Base-by-base conservation (phyloP, 2,329 filamentous ascomycete genomes). In the Neopestalotiopsis rosae region DNA sequence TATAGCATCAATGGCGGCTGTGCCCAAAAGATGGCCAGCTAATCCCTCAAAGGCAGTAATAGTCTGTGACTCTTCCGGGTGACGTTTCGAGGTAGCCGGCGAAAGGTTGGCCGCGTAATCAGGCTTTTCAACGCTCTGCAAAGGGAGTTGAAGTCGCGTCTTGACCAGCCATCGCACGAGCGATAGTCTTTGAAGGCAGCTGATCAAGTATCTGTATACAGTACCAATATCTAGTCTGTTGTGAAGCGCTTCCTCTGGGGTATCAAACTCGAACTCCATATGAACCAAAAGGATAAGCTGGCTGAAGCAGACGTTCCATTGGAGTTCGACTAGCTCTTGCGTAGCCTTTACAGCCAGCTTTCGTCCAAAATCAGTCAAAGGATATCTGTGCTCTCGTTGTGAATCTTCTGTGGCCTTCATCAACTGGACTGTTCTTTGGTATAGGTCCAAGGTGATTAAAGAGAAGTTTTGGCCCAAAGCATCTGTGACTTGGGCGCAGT, bases 251-350 rank as follows among this genome's bases (percentile, higher is more conserved):
- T 92, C 88, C 56, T 94, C 90, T 57, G 91, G 90, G 72, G 90
- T 88, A 69, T 95, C 92, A 66, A 93, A 88, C 76, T 96, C 94
- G 52, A 91, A 91, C 78, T 96, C 92, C 86, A 98, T 92, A 79
- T 98, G 94, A 10, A 96, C 87, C 17, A 97, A 85, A 6, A 99
- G 86, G 2, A 96, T 87, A 2, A 98, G 83, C 69, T 98, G 88
- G 76, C 95, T 94, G 71, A 97, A 90, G 65, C 97, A 89, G 9
- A 96, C 85, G 69, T 89, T 89, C 81, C 90, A 91, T 69, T 92
- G 91, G 40, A 93, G 81, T 65, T 92, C 87, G 6, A 96, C 87
- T 13, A 89, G 91, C 76, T 98, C 94, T 76, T 95, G 92, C 0
- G 93, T 90, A 6, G 94, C 91, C 70, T 90, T 91, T 12, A 97